A percentile compares a stretch with the other conserved stretches of the same genome.
These are phyloP conservation scores for Curvularia hawaiiensis DNA, from an alignment of 2,329 filamentous ascomycete species.

Conservation along the genomic window DNA sequence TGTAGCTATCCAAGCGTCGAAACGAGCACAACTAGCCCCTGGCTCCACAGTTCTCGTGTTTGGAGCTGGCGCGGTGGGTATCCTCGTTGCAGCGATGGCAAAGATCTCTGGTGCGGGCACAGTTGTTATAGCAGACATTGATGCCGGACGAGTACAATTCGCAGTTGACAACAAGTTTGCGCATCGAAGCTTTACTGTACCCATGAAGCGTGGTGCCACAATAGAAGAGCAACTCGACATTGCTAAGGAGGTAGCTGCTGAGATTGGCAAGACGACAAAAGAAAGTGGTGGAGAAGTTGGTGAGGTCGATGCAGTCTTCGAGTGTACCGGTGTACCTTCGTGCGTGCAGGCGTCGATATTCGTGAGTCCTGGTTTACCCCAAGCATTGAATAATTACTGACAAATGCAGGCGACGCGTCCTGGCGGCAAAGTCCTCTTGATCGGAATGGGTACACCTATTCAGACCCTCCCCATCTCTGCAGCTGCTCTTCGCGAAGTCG, in stretches of 20 bases:
- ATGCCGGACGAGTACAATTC: conserved; percentile 61
- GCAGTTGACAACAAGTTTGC: conserved; percentile 58
- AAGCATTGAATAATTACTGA: background rate
- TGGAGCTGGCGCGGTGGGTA: conserved; percentile 65
- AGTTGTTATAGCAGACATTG: conserved; percentile 67
- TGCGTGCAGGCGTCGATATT: conserved; percentile 79
- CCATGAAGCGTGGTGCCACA: conserved; percentile 52
- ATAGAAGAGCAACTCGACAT: conserved; percentile 60
- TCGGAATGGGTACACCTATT: conserved; percentile 79
- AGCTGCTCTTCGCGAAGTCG: conserved; percentile 75
- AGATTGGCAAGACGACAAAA: conserved; percentile 47
- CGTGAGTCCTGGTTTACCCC: conserved; percentile 44
- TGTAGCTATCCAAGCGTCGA: conserved; percentile 64
- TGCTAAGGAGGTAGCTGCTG: conserved; percentile 56
- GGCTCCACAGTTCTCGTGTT: conserved; percentile 61
- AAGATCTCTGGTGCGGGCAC: conserved; percentile 59
- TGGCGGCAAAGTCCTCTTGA: conserved; percentile 75
- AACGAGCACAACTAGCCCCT: conserved; percentile 56
- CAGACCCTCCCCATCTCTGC: conserved; percentile 76
- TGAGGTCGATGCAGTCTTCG: conserved; percentile 73
- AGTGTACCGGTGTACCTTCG: conserved; percentile 76
- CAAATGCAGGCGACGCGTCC: conserved; percentile 60
- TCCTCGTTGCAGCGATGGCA: conserved; percentile 63
- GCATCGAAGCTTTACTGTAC: conserved; percentile 52
- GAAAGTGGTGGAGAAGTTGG: conserved; percentile 44